Percentiles rank a stretch among this genome's conserved stretches.
phyloP scores from a whole-genome alignment of 1,284 basidiomycete species.

The Sporisorium exsertum region DNA sequence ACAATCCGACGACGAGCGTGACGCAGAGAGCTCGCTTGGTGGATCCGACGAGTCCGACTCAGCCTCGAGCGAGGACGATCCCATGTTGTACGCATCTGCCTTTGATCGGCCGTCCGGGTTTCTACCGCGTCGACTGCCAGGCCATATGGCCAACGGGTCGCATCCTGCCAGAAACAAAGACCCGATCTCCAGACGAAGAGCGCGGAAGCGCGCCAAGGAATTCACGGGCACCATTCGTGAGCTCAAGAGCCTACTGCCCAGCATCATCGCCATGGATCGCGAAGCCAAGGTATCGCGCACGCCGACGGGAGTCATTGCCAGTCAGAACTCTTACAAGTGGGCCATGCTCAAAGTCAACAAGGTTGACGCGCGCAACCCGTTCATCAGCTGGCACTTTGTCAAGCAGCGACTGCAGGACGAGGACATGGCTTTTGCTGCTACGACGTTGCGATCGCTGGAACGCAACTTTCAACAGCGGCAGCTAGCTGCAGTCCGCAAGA shows the following conservation, averaged over 20 bases:
- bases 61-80: slow-evolving; percentile 45
- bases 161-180: slow-evolving; percentile 35
- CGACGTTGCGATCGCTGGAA: slow-evolving; percentile 54
- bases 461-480: slow-evolving; percentile 46
- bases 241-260: slow-evolving; percentile 57
- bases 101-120: slow-evolving; percentile 42
- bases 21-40: slow-evolving; percentile 24
- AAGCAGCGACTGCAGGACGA: slow-evolving; percentile 56
- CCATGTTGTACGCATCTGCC: slow-evolving; percentile 32
- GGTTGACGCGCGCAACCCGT: slow-evolving; percentile 63
- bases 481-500: slow-evolving; percentile 14
- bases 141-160: slow-evolving; percentile 38
- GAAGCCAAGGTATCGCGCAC: slow-evolving; percentile 23
- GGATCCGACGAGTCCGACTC: slow-evolving; percentile 42
- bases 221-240: slow-evolving; percentile 60
- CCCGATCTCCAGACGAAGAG: slow-evolving; percentile 9
- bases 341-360: slow-evolving; percentile 50
- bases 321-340: slow-evolving; percentile 47
- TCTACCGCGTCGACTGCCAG: slow-evolving; percentile 47
- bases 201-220: slow-evolving; percentile 43
- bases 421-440: slow-evolving; percentile 56
- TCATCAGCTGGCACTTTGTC: slow-evolving; percentile 62
- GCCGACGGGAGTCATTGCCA: slow-evolving; percentile 25
- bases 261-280: slow-evolving; percentile 55
- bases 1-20: slow-evolving; percentile 31